phyloP scores from a whole-genome alignment of 192 early-diverging fungal species.

The Backusella parvicylindrica region DNA sequence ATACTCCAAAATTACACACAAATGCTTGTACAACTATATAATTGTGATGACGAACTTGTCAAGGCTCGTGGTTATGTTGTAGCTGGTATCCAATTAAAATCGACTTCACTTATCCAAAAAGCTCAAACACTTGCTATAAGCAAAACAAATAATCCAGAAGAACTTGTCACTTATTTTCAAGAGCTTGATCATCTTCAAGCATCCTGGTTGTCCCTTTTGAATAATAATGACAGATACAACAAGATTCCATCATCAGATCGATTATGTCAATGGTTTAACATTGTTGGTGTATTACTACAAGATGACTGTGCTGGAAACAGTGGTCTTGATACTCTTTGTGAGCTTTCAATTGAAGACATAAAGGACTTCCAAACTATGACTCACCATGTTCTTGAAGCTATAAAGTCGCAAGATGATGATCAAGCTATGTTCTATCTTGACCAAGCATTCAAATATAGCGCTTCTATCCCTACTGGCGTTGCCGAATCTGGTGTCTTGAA shows the following conservation, averaged over 20 bases:
- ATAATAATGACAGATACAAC: neutral
- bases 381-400: neutral
- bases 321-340: neutral
- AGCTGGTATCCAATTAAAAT: constrained; percentile 11
- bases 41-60: neutral
- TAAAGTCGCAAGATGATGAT: neutral
- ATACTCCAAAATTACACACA: constrained; percentile 3
- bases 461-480: neutral
- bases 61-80: constrained; percentile 8
- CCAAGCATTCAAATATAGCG: neutral
- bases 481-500: neutral
- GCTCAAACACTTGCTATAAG: neutral
- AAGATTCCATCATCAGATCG: neutral
- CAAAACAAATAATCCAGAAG: neutral
- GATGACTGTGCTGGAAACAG: neutral
- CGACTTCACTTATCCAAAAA: neutral
- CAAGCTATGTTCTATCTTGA: neutral
- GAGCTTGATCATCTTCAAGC: neutral
- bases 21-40: constrained; percentile 4
- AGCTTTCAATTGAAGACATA: neutral
- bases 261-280: neutral
- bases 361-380: neutral
- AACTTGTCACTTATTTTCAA: neutral
- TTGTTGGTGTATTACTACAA: neutral
- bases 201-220: neutral